Base-by-base conservation (phyloP, 108 stramenopile genomes). In the Epithemia pelagica region DNA sequence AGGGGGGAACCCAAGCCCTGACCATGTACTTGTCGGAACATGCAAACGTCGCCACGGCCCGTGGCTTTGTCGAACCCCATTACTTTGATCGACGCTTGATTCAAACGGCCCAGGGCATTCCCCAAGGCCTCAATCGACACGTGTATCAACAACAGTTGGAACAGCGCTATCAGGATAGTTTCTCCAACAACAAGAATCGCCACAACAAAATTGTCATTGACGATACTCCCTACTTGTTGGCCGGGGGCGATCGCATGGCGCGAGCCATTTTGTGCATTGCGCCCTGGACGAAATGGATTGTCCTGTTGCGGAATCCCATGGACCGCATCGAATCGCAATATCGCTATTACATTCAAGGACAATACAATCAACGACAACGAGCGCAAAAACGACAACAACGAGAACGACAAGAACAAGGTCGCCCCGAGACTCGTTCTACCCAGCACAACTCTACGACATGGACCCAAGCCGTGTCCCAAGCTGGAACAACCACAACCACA, bases 291-390 rank as follows among this genome's bases (percentile, higher is more conserved):
- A 68, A 68, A 30, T 27, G 67, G 54, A 57, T 74, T 19, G 74
- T 61, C 3, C 32, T 70, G 27, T 51, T 75, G 20, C 64, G 65
- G 30, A 31, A 70, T 75, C 74, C 69, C 18, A 59, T 75, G 1
- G 74, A 60, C 28, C 63, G 74, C n/a, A 64, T 58, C 23, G 27
- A 32, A 29, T 69, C 63, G 19, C 74, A 75, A 18, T 66, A 70
- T 31, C 57, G 66, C 21, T 63, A 57, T 19, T 55, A 86, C 28
- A 86, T 87, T 2, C 62, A 51, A 23, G 76, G 82, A 56, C 78
- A 85, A 82, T 66, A 53, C 2, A 5, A 15, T 10, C 37, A 46
- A 46, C 10, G 37, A 46, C 5, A 46, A 46, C 37, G 37, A 46
- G 37, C 15, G 5, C 10, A 46, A 10, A 15, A 10, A 10, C 10